Evolutionary conservation across 164 flowering plant genomes (phyloP).

Genomic region (Sedum album): DNA sequence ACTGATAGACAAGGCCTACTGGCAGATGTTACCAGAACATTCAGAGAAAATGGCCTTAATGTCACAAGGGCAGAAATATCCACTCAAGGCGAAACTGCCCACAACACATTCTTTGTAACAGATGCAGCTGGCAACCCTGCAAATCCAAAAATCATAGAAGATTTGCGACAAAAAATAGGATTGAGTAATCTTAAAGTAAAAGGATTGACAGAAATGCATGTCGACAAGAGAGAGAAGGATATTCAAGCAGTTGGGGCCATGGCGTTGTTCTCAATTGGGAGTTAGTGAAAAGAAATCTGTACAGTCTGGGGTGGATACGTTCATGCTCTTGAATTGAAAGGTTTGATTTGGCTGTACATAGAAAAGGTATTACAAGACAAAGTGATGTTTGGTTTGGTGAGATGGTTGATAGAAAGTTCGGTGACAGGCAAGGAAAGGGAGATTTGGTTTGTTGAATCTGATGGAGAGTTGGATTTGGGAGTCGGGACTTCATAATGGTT

Average conservation of each 20-base stretch:
- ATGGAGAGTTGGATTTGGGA: neutral
- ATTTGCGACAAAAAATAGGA: constrained; percentile 59
- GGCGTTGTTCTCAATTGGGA: constrained; percentile 59
- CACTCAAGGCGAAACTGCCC: constrained; percentile 41
- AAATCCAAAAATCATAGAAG: constrained; percentile 53
- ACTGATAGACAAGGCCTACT: constrained; percentile 54
- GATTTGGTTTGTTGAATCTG: constrained; percentile 21
- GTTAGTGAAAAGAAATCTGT: constrained; percentile 77
- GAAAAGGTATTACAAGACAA: constrained; percentile 9
- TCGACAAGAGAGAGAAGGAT: constrained; percentile 19
- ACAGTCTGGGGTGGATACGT: constrained; percentile 74
- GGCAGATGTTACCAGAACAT: constrained; percentile 78
- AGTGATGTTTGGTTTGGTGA: constrained; percentile 20
- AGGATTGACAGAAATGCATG: constrained; percentile 38
- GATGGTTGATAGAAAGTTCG: constrained; percentile 11
- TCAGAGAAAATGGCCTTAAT: constrained; percentile 84
- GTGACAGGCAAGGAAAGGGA: neutral
- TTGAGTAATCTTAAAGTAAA: constrained; percentile 51
- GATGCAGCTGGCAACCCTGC: constrained; percentile 51
- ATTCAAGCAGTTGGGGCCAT: constrained; percentile 34
- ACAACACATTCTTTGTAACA: constrained; percentile 63
- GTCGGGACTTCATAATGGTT: neutral
- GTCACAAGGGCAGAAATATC: constrained; percentile 85
- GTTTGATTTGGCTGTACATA: constrained; percentile 17
- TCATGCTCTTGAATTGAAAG: constrained; percentile 45